phyloP scores from a whole-genome alignment of 75 land plant genomes.

The Cupressus sempervirens region DNA sequence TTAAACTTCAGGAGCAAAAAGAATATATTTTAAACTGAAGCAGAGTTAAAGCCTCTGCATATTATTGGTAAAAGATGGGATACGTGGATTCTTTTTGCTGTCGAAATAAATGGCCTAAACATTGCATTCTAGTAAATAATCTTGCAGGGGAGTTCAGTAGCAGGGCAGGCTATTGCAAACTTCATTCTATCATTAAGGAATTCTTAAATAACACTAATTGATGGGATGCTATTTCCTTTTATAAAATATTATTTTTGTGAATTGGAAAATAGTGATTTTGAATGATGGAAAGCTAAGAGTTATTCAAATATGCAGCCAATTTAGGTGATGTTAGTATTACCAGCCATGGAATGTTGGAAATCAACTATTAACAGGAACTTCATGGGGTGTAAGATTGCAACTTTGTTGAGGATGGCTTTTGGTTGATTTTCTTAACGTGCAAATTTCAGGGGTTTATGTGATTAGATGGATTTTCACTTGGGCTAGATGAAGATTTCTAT shows the following conservation, averaged over 20 bases:
- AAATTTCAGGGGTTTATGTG: too few species aligned
- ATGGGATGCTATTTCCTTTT: too few species aligned
- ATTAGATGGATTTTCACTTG: too few species aligned
- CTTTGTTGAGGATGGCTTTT: background rate
- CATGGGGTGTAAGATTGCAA: too few species aligned
- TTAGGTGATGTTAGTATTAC: too few species aligned
- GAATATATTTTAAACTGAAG: background rate
- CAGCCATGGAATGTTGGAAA: too few species aligned
- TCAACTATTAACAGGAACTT: too few species aligned
- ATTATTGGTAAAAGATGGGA: background rate
- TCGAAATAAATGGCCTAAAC: background rate
- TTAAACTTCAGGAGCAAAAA: background rate
- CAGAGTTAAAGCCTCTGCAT: background rate
- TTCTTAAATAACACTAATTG: background rate
- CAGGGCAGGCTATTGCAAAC: background rate
- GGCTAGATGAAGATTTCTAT: background rate
- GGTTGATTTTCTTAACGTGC: too few species aligned
- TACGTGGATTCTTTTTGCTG: background rate
- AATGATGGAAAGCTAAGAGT: too few species aligned
- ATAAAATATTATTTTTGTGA: too few species aligned
- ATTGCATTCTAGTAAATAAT: background rate
- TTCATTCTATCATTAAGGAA: background rate
- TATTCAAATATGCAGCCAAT: too few species aligned
- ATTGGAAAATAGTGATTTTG: background rate
- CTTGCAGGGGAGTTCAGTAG: background rate